Base-by-base conservation (phyloP, 495 filamentous ascomycete species). In the Xylaria castorea region DNA sequence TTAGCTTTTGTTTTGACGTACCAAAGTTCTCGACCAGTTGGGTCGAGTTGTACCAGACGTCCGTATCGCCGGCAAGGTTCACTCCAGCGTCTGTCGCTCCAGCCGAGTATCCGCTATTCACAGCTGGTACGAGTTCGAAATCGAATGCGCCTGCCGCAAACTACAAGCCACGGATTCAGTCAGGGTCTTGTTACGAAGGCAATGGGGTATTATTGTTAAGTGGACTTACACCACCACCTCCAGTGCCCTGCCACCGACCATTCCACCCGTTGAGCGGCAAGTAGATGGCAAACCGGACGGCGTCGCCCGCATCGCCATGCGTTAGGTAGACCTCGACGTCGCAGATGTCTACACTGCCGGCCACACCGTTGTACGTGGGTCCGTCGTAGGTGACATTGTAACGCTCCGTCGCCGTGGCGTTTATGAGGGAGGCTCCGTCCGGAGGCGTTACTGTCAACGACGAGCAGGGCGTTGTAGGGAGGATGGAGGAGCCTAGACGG, bases 191-290 rank as follows among this genome's bases (percentile, higher is more conserved):
- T 66, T 50, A 60, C 48, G 65, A 73, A 30, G n/a, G 64, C 25
- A 48, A 64, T 32, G 14, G 57, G 65, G 30, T 25, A 57, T 66
- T 25, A 57, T 66, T 71, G 27, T 51, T 40, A n/a, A 14, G 46
- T 42, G 22, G 0, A 68, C 71, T 68, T 61, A 73, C 71, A 61
- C 89, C 89, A 14, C 87, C 87, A 69, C 89, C 89, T 22, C 89
- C 89, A 0, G 87, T 89, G 34, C 82, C 83, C 67, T 89, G 73
- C 75, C 89, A 87, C 6, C 89, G 83, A n/a, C 86, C 86, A 48
- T 80, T 83, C 75, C 86, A 91, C 8, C 68, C 70, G 1, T 64
- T 30, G 40, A 75, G 75, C 38, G 90, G 90, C 30, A 92, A 80
- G 88, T 88, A 92, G 20, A 86, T 80, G 76, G 91, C 88, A 51